phyloP scores from a whole-genome alignment of 73 alveolate genomes.

The Effrenium voratum region DNA sequence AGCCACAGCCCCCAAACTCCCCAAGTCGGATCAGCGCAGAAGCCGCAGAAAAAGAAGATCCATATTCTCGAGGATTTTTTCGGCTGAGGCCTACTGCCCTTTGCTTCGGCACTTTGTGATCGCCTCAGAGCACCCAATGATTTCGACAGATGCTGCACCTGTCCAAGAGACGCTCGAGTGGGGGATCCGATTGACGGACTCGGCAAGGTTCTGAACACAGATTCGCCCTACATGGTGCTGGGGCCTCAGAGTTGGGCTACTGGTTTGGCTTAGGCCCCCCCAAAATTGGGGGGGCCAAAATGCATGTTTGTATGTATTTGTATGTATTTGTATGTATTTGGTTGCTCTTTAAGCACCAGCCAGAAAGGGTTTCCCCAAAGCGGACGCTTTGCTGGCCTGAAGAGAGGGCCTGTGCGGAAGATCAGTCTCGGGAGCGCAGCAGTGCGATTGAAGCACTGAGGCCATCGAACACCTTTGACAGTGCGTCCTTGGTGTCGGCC shows the following conservation, averaged over 20 bases:
- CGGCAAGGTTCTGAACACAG: slow-evolving; percentile 44
- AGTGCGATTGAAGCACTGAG: neutral
- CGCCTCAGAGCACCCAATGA: neutral
- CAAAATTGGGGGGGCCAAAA: neutral
- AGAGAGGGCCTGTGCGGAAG: no score
- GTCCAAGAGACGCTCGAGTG: no score
- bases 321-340: neutral
- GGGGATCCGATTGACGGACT: neutral
- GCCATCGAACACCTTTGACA: slow-evolving; percentile 40
- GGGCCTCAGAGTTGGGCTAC: neutral
- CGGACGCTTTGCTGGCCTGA: no score
- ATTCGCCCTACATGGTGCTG: slow-evolving; percentile 63
- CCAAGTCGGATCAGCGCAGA: neutral
- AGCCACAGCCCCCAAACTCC: no score
- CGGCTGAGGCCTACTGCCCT: slow-evolving; percentile 70
- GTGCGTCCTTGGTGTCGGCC: slow-evolving; percentile 2
- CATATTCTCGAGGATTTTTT: neutral
- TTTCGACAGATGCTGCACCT: no score
- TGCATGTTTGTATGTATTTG: neutral
- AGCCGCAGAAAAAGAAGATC: no score
- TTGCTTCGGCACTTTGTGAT: slow-evolving; percentile 37
- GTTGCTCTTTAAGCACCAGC: no score
- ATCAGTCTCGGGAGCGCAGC: no score
- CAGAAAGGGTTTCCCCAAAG: no score
- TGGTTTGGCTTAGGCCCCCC: neutral